phyloP scores from a whole-genome alignment of 441 rosid genomes.

The Populus trichocarpa region DNA sequence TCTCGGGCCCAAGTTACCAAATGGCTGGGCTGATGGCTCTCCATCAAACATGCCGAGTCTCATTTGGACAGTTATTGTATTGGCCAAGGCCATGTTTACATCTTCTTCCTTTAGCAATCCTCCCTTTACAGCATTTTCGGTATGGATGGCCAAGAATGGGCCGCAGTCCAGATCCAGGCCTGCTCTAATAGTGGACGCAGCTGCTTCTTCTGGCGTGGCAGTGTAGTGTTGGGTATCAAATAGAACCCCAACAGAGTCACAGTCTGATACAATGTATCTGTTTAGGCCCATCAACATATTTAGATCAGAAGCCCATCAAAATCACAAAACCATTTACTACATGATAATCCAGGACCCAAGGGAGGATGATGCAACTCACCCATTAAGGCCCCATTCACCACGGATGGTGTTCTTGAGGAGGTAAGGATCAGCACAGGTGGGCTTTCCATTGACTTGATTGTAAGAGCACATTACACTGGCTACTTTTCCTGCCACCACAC shows the following conservation, averaged over 20 bases:
- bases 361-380: conserved; percentile 33
- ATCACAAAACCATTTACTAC: not conserved
- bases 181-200: conserved; percentile 71
- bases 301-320: not conserved
- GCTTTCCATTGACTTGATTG: conserved; percentile 91
- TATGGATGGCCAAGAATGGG: conserved; percentile 76
- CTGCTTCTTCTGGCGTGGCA: conserved; percentile 62
- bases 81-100: conserved; percentile 51
- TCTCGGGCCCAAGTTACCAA: conserved; percentile 60
- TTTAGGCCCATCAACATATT: not conserved
- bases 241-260: conserved; percentile 78
- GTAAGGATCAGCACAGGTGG: conserved; percentile 86
- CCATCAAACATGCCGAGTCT: conserved; percentile 95
- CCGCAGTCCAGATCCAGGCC: conserved; percentile 92
- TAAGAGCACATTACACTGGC: conserved; percentile 98
- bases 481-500: conserved; percentile 79
- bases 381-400: conserved; percentile 72
- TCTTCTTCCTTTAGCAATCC: conserved; percentile 55
- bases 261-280: conserved; percentile 89
- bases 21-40: conserved; percentile 46
- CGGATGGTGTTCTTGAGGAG: conserved; percentile 67
- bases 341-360: not conserved
- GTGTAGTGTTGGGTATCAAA: conserved; percentile 71
- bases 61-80: conserved; percentile 80
- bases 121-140: conserved; percentile 53